Evolutionary conservation across 805 yeast genomes (phyloP), one percentile per base, ranked within the genome.

Genomic region (Wickerhamomyces bovis): DNA sequence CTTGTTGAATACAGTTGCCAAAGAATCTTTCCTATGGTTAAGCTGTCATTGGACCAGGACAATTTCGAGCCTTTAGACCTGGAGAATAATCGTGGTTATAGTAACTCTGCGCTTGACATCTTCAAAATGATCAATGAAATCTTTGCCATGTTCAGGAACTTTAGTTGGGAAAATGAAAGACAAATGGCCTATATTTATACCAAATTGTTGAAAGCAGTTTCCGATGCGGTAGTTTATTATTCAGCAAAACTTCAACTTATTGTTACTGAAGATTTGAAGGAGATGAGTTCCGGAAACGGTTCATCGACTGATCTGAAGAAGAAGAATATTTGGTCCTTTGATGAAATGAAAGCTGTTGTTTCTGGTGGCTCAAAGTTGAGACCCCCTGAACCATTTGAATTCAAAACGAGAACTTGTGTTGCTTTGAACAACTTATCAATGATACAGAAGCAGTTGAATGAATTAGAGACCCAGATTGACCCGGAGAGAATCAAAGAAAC

Each of bases 371-470:
- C 61, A 1, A 70, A 69, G 39, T 46, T 68, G 6, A 67, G 64
- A 7, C 52, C 62, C 42, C 75, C 78, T 3, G 74, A 72, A 15
- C 83, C 89, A 0, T 81, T 72, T 57, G 73, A 76, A 39, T 84
- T 84, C 66, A 70, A 73, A 48, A 67, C 72, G 6, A 71, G 75
- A 44, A 81, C 89, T 0, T 87, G 95, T 64, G 78, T 85, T n/a
- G 80, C 84, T n/a, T 67, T 88, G 50, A 86, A 85, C 62, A 80
- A 89, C 56, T 58, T 89, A 10, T 71, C 77, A 1, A 73, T 76
- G 11, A 71, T 78, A 71, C 60, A 73, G 55, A 56, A 65, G 2
- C 76, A 77, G 46, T 53, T 80, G 10, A 66, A 75, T 41, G 73
- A 69, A 30, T 57, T 85, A 18, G 90, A 83, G 56, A 75, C 71